Percentiles rank a stretch among this genome's conserved stretches.
phyloP scores from a whole-genome alignment of 2,329 filamentous ascomycete species.

The Neofusicoccum kwambonambiense region DNA sequence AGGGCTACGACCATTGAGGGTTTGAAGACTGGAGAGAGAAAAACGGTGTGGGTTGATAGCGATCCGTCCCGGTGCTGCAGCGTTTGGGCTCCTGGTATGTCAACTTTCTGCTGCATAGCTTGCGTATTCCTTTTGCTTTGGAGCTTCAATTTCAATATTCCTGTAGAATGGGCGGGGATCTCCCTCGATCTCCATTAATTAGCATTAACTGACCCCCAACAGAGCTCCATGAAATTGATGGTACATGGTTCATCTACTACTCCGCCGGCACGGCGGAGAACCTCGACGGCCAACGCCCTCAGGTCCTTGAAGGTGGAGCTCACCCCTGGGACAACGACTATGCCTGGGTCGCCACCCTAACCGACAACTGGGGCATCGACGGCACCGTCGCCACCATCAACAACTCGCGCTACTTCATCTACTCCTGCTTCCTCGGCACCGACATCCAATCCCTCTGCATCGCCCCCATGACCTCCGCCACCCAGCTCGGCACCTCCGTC shows the following conservation, averaged over 20 bases:
- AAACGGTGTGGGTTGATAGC: conserved; percentile 51
- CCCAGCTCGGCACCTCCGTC: conserved; percentile 45
- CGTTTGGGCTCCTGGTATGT: conserved; percentile 50
- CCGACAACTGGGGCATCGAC: conserved; percentile 55
- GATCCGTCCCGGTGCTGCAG: conserved; percentile 52
- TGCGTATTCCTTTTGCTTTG: background rate
- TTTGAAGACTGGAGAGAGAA: conserved; percentile 54
- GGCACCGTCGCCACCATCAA: conserved; percentile 53
- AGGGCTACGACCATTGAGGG: conserved; percentile 55
- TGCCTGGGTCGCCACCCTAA: conserved; percentile 50
- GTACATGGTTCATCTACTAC: conserved; percentile 58
- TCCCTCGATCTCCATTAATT: background rate
- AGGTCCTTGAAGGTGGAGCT: conserved; percentile 54
- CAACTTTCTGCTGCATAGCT: background rate
- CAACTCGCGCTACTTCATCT: conserved; percentile 53
- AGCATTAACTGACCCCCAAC: background rate
- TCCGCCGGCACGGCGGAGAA: conserved; percentile 50
- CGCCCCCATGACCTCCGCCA: conserved; percentile 41
- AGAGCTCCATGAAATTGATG: conserved; percentile 32
- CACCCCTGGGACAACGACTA: conserved; percentile 53
- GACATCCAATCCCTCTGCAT: conserved; percentile 45
- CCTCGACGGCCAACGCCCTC: conserved; percentile 50
- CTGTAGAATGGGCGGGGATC: too few species aligned
- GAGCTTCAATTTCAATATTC: too few species aligned
- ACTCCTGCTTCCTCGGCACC: conserved; percentile 50